Evolutionary conservation across 2,329 filamentous ascomycete genomes (phyloP), one percentile per base, ranked within the genome.

Genomic region (Arthroderma uncinatum): DNA sequence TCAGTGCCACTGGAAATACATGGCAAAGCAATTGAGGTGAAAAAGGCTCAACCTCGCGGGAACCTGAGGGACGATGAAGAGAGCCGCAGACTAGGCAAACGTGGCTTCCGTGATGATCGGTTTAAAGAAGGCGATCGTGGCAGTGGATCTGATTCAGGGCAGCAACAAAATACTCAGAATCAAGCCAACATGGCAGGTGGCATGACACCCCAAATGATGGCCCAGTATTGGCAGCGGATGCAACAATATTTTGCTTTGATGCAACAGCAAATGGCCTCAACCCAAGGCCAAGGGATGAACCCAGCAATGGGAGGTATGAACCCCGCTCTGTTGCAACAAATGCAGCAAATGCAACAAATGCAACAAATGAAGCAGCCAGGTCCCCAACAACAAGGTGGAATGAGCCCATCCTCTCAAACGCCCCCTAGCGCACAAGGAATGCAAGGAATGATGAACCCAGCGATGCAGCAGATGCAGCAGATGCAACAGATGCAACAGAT

Each of bases 161-260:
- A 81, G 60, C 71, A 72, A 59, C 71, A 71, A 58, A 73, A 74
- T 59, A 72, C 71, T 53, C 75, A 75, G 60, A 63, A 67, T 23
- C 73, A 73, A 60, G 66, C 62, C 48, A 63, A 60, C 25, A 69
- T 72, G 62, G 65, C 67, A 70, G 70, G 78, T 54, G 85, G 86
- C 61, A 94, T 97, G 87, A 94, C 88, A 19, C 92, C 92, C 0
- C 90, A 95, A 67, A 85, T 95, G 78, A 96, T 97, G 90, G 93
- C 93, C 1, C 91, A 96, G 71, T 96, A 97, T 74, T 95, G 93
- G 83, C 89, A 95, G 71, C 84, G 91, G 52, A 97, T 98, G 92
- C 93, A 98, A 73, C 89, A 95, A 70, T 95, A 95, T 73, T 94
- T 96, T 72, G 79, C 85, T 58, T 85, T 95, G 81, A 93, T 95